These are phyloP conservation scores for Calocera viscosa DNA, from an alignment of 768 basidiomycete species.

Conservation along the genomic window DNA sequence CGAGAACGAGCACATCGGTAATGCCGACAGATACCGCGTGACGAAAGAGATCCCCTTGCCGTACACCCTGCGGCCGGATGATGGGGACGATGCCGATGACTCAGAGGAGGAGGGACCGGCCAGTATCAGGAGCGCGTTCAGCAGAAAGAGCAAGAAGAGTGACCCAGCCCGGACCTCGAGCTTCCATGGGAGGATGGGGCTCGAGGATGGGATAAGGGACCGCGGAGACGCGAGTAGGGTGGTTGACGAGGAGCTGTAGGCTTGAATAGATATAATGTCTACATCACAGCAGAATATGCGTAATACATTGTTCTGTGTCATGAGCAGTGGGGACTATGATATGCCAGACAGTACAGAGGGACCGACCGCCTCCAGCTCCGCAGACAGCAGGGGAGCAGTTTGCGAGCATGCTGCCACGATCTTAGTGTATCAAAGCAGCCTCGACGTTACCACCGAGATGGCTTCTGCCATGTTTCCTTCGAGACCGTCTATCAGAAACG, in stretches of 20 bases:
- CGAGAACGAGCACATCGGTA: slow-evolving; percentile 87
- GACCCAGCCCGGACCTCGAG: not conserved
- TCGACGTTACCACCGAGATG: too few relatives aligned
- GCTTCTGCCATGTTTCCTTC: too few relatives aligned
- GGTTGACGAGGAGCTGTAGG: not conserved
- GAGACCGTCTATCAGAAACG: too few relatives aligned
- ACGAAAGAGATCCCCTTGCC: slow-evolving; percentile 77
- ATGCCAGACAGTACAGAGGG: too few relatives aligned
- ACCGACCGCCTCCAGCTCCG: too few relatives aligned
- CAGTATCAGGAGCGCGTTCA: not conserved
- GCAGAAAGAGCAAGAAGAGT: not conserved
- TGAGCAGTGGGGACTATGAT: too few relatives aligned
- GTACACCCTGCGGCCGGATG: slow-evolving; percentile 36
- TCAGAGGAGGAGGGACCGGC: slow-evolving; percentile 27
- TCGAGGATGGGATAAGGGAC: not conserved
- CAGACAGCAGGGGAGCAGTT: too few relatives aligned
- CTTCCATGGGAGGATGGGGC: not conserved
- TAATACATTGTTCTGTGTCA: too few relatives aligned
- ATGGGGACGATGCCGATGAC: slow-evolving; percentile 31
- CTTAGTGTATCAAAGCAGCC: too few relatives aligned
- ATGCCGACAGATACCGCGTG: slow-evolving; percentile 83
- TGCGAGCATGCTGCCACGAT: too few relatives aligned
- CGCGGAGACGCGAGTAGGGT: not conserved
- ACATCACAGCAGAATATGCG: too few relatives aligned
- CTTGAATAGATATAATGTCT: too few relatives aligned